phyloP scores from a whole-genome alignment of 2,329 filamentous ascomycete genomes.

The Xylaria sp. region DNA sequence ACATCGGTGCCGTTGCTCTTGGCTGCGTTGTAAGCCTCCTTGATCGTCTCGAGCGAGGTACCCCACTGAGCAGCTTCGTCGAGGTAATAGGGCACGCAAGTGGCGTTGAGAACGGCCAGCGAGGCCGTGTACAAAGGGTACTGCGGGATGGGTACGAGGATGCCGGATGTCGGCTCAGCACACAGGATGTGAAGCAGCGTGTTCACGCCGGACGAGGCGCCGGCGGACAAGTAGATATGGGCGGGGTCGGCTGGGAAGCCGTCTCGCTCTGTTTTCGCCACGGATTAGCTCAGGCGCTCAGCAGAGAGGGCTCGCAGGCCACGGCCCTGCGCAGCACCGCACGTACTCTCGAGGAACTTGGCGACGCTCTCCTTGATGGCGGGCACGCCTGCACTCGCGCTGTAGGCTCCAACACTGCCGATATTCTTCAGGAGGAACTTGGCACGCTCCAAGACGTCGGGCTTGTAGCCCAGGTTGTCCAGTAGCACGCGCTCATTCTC shows the following conservation, averaged over 20 bases:
- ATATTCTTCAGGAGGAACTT: conserved; percentile 82
- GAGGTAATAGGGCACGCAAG: conserved; percentile 91
- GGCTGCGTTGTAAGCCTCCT: conserved; percentile 77
- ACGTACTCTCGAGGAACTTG: conserved; percentile 86
- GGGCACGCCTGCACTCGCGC: conserved; percentile 88
- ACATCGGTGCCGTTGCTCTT: conserved; percentile 83
- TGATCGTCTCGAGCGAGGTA: conserved; percentile 84
- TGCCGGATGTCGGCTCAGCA: conserved; percentile 77
- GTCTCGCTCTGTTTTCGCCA: conserved; percentile 72
- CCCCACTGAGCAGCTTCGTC: conserved; percentile 89
- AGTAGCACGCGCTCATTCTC: conserved; percentile 84
- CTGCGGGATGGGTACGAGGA: conserved; percentile 95
- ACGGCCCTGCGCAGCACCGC: not conserved
- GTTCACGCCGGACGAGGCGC: conserved; percentile 94
- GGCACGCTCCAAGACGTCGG: conserved; percentile 87
- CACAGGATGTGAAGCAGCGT: conserved; percentile 92
- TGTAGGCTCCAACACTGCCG: conserved; percentile 95
- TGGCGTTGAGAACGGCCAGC: conserved; percentile 84
- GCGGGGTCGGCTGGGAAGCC: conserved; percentile 84
- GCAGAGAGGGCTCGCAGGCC: not conserved
- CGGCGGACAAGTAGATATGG: conserved; percentile 89
- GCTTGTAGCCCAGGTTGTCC: conserved; percentile 83
- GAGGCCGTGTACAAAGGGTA: conserved; percentile 98
- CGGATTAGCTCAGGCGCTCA: conserved; percentile 33
- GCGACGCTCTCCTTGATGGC: conserved; percentile 90